phyloP scores from a whole-genome alignment of 2,329 filamentous ascomycete species.

The Aspergillus quadricinctus region DNA sequence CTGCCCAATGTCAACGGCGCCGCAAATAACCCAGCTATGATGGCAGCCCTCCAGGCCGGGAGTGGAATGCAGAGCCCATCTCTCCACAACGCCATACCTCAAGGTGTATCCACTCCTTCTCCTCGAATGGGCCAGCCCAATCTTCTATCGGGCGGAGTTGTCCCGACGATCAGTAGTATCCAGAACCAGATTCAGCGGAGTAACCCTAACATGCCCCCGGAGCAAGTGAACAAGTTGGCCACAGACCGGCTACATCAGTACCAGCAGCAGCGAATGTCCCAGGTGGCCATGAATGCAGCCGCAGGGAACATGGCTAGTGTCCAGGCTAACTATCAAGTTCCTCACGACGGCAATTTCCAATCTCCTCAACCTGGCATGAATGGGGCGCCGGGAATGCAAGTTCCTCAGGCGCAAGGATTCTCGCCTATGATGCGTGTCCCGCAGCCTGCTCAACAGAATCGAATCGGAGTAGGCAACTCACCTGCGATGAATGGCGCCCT shows the following conservation, averaged over 20 bases:
- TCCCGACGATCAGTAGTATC: constrained; percentile 52
- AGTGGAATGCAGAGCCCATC: constrained; percentile 43
- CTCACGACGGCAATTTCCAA: constrained; percentile 37
- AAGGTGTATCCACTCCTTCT: constrained; percentile 42
- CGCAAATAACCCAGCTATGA: constrained; percentile 42
- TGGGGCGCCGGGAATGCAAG: constrained; percentile 37
- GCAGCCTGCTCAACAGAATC: constrained; percentile 42
- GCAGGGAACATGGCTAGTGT: constrained; percentile 43
- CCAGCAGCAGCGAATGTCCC: constrained; percentile 47
- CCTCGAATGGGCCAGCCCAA: constrained; percentile 47
- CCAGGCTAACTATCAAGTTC: constrained; percentile 37
- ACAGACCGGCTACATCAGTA: constrained; percentile 48
- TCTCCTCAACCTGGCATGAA: constrained; percentile 32
- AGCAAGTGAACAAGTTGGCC: constrained; percentile 52
- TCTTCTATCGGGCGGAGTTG: constrained; percentile 49
- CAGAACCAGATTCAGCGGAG: constrained; percentile 49
- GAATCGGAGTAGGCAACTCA: constrained; percentile 36
- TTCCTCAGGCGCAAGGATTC: constrained; percentile 47
- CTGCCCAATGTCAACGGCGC: constrained; percentile 38
- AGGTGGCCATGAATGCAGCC: constrained; percentile 50
- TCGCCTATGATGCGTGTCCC: constrained; percentile 52
- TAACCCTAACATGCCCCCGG: constrained; percentile 49
- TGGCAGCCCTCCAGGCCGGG: constrained; percentile 41
- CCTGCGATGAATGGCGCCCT: constrained; percentile 44
- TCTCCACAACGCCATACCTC: constrained; percentile 34